A percentile compares a stretch with the other conserved stretches of the same genome.
Conservation (phyloP, 306 rosid species). For the Ochetophila trinervis region DNA sequence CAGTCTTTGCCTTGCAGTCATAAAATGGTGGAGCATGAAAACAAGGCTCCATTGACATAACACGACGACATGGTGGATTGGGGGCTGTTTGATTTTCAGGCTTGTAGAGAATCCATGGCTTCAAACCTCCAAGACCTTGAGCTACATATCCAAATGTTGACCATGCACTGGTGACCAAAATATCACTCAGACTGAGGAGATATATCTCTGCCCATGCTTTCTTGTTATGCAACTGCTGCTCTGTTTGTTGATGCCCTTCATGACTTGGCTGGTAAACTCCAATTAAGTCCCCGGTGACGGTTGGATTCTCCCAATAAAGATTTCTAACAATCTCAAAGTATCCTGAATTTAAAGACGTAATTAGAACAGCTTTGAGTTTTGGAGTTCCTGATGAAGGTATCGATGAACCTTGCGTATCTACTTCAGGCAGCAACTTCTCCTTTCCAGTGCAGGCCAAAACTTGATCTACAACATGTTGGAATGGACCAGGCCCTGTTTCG, state of each 20-base stretch:
- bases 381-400: slow-evolving; percentile 23
- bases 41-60: slow-evolving; percentile 77
- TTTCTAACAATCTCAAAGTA: slow-evolving; percentile 56
- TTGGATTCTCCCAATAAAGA: slow-evolving; percentile 67
- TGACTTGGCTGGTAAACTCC: slow-evolving; percentile 70
- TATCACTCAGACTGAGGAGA: slow-evolving; percentile 56
- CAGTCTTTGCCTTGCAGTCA: slow-evolving; percentile 74
- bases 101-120: slow-evolving; percentile 74
- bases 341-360: slow-evolving; percentile 63
- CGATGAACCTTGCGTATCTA: slow-evolving; percentile 25
- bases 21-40: slow-evolving; percentile 84
- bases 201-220: slow-evolving; percentile 84
- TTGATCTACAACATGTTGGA: slow-evolving; percentile 58
- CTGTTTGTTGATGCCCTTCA: slow-evolving; percentile 67
- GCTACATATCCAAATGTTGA: slow-evolving; percentile 86
- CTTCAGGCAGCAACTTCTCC: slow-evolving; percentile 55
- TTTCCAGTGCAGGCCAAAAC: slow-evolving; percentile 49
- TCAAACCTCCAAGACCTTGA: slow-evolving; percentile 73
- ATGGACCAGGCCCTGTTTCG: slow-evolving; percentile 52
- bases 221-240: slow-evolving; percentile 52
- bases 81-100: slow-evolving; percentile 58
- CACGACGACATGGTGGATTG: slow-evolving; percentile 52
- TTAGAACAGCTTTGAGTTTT: slow-evolving; percentile 51
- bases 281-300: slow-evolving; percentile 55
- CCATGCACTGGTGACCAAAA: slow-evolving; percentile 68